phyloP scores from a whole-genome alignment of 2,329 filamentous ascomycete species.

The Gaeumannomyces tritici region DNA sequence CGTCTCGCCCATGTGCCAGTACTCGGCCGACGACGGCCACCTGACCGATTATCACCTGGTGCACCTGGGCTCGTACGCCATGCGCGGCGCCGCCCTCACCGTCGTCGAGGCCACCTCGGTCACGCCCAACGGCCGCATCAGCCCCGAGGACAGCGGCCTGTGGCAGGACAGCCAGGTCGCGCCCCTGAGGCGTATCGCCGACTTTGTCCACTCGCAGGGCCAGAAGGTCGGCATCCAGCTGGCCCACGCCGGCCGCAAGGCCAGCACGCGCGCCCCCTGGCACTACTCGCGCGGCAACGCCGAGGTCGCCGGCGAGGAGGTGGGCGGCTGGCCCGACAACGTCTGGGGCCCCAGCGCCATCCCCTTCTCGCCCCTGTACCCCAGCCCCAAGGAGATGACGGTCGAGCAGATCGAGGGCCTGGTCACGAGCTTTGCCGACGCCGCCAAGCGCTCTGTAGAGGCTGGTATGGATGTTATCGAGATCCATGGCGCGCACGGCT shows the following conservation, averaged over 20 bases:
- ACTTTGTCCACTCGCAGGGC: slow-evolving; percentile 72
- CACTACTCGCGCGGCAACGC: slow-evolving; percentile 34
- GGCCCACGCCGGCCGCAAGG: slow-evolving; percentile 69
- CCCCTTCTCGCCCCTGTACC: slow-evolving; percentile 51
- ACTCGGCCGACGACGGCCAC: slow-evolving; percentile 52
- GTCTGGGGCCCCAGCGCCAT: slow-evolving; percentile 41
- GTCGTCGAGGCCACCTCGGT: slow-evolving; percentile 75
- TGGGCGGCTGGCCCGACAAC: slow-evolving; percentile 48
- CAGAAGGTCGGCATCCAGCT: slow-evolving; percentile 74
- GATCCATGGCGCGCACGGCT: slow-evolving; percentile 55
- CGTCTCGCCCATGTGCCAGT: slow-evolving; percentile 54
- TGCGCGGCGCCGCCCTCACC: slow-evolving; percentile 63
- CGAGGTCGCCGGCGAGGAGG: slow-evolving; percentile 41
- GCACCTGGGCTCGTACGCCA: slow-evolving; percentile 70
- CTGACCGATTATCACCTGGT: slow-evolving; percentile 74
- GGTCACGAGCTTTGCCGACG: slow-evolving; percentile 51
- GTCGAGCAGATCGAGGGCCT: slow-evolving; percentile 56
- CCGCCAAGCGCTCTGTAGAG: slow-evolving; percentile 49
- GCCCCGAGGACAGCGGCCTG: slow-evolving; percentile 67
- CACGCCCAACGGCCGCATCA: slow-evolving; percentile 68
- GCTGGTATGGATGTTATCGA: slow-evolving; percentile 73
- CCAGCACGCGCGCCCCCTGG: slow-evolving; percentile 54
- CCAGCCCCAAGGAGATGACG: slow-evolving; percentile 58
- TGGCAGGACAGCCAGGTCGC: slow-evolving; percentile 80
- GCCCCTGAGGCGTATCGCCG: slow-evolving; percentile 58